A percentile compares a stretch with the other conserved stretches of the same genome.
phyloP scores from a whole-genome alignment of 768 basidiomycete species.

The Suillus americanus region DNA sequence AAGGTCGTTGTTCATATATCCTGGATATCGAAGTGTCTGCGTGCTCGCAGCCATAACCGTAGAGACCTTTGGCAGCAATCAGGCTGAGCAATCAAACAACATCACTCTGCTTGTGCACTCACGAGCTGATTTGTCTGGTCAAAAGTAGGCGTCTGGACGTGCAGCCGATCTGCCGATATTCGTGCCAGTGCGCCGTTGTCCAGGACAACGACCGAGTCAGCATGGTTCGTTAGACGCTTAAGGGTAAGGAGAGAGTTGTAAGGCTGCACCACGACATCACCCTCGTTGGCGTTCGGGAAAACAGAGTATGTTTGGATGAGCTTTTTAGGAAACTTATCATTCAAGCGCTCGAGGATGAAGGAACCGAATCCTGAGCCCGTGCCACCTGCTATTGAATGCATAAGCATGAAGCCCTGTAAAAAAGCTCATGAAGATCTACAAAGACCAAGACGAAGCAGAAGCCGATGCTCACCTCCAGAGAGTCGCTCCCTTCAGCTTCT shows the following conservation, averaged over 20 bases:
- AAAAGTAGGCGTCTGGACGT: slow-evolving; percentile 83
- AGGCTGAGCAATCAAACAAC: background rate
- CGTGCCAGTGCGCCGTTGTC: slow-evolving; percentile 94
- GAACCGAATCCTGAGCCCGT: slow-evolving; percentile 98
- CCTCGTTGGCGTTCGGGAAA: slow-evolving; percentile 91
- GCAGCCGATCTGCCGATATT: slow-evolving; percentile 90
- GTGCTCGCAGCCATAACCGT: slow-evolving; percentile 99
- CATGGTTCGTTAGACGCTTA: slow-evolving; percentile 92
- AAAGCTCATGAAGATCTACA: slow-evolving; percentile 1
- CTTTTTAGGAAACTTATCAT: slow-evolving; percentile 98
- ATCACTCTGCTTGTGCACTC: slow-evolving; percentile 21
- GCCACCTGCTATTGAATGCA: slow-evolving; percentile 98
- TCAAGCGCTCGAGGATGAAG: slow-evolving; percentile 93
- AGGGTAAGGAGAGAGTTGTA: slow-evolving; percentile 95
- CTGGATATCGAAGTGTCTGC: slow-evolving; percentile 93
- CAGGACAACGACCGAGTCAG: slow-evolving; percentile 95
- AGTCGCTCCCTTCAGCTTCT: slow-evolving; percentile 97
- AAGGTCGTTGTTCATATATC: slow-evolving; percentile 99
- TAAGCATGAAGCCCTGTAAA: slow-evolving; percentile 94
- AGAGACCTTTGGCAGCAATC: slow-evolving; percentile 60
- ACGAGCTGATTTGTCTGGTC: slow-evolving; percentile 93
- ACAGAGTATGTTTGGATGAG: slow-evolving; percentile 99
- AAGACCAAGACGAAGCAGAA: background rate
- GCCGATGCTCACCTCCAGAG: slow-evolving; percentile 69
- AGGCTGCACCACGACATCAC: slow-evolving; percentile 97